Base-by-base conservation (phyloP, 2,329 filamentous ascomycete genomes). In the Alternaria dauci region DNA sequence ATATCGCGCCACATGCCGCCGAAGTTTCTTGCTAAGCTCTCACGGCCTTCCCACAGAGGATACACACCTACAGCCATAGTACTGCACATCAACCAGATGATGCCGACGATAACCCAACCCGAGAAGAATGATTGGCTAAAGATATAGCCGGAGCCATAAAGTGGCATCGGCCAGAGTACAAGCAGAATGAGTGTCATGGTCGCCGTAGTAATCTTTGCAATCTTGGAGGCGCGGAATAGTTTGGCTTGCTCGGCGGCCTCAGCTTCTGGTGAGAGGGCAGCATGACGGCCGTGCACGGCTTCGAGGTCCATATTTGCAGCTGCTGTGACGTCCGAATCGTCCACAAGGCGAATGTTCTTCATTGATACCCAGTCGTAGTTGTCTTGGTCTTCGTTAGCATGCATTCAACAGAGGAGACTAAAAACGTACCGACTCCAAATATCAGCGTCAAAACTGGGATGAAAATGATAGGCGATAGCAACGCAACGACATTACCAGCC, bases 121-220 rank as follows among this genome's bases (percentile, higher is more conserved):
- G 90, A 91, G 79, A 94, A 95, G 82, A 95, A 95, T 6, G 82
- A 83, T 80, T 91, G 89, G 75, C 85, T 88, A 80, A 95, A 96
- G 59, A 96, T 86, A 75, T 97, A 97, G 0, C 87, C 86, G 0
- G 85, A 85, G 18, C 92, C 93, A 72, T 95, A 97, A 85, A 97
- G 88, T 0, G 93, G 93, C 85, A 97, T 94, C 0, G 93, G 93
- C 93, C 93, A 96, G 16, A 97, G 85, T 1, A 97, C 83, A 0
- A 97, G 81, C 52, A 96, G 83, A 0, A 88, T 82, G 0, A 96
- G 63, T 0, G 91, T 91, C 81, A 92, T 82, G 60, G 84, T 76
- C 2, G 87, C 81, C 1, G 89, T 91, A 42, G 87, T 76, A 16
- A 77, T 79, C 47, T 86, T 83, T 0, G 87, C 85, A 66, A 87